phyloP scores from a whole-genome alignment of 371 early-diverging fungal species.

The Rhizopus sp. region DNA sequence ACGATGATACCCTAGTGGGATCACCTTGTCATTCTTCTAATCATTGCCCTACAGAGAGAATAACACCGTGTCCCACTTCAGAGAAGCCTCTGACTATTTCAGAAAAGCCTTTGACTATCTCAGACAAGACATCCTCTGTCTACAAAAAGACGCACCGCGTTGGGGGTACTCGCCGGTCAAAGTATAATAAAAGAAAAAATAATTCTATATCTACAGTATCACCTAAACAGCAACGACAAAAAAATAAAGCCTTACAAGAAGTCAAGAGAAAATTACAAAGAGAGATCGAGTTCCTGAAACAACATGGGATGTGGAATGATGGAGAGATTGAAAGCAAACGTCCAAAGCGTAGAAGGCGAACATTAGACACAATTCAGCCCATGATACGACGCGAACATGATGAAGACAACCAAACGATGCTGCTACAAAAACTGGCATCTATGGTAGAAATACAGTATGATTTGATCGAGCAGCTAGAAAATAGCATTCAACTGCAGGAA shows the following conservation, averaged over 20 bases:
- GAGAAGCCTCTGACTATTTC: too few species aligned
- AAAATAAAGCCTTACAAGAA: conserved; percentile 10
- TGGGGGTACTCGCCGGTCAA: conserved; percentile 13
- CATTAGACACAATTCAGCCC: conserved; percentile 12
- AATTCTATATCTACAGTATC: conserved; percentile 7
- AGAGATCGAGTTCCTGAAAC: conserved; percentile 16
- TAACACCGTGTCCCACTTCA: too few species aligned
- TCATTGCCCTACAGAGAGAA: neutral
- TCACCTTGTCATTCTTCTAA: conserved; percentile 8
- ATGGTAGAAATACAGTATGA: conserved; percentile 38
- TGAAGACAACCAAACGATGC: conserved; percentile 11
- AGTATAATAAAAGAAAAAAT: conserved; percentile 11
- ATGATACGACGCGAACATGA: conserved; percentile 1
- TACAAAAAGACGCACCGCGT: conserved; percentile 17
- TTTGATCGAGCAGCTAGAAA: conserved; percentile 49
- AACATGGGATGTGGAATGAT: neutral
- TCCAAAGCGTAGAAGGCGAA: conserved; percentile 15
- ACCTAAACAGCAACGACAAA: conserved; percentile 3
- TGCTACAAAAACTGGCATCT: conserved; percentile 11
- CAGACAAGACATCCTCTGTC: conserved; percentile 7
- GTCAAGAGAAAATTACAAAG: conserved; percentile 15
- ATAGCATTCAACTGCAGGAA: conserved; percentile 40
- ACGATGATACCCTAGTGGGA: conserved; percentile 17
- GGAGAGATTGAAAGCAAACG: neutral
- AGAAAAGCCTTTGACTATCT: neutral